phyloP scores from a whole-genome alignment of 1,284 basidiomycete genomes.

The Boletus smithii region DNA sequence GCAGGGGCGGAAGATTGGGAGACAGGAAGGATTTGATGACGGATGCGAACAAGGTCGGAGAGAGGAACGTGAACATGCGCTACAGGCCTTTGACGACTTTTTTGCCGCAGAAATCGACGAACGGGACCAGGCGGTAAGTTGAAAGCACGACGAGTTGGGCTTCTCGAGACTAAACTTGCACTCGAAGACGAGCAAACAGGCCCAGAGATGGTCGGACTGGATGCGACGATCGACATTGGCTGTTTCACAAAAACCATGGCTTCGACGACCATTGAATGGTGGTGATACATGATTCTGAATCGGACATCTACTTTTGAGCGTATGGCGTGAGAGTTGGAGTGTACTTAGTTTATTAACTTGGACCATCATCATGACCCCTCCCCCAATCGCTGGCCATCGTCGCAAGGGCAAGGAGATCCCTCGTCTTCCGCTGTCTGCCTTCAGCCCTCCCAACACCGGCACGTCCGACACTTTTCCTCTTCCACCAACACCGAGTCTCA shows the following conservation, averaged over 20 bases:
- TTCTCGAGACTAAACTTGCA: too few species aligned
- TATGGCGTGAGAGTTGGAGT: too few species aligned
- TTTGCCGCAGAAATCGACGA: conserved; percentile 43
- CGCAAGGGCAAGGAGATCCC: conserved; percentile 66
- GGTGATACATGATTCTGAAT: too few species aligned
- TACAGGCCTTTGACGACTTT: conserved; percentile 54
- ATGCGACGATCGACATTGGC: too few species aligned
- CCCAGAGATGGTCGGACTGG: conserved; percentile 30
- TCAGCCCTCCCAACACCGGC: conserved; percentile 63
- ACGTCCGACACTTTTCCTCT: conserved; percentile 63
- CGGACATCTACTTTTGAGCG: too few species aligned
- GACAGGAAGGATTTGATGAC: conserved; percentile 42
- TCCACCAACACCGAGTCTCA: conserved; percentile 62
- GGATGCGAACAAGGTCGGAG: conserved; percentile 41
- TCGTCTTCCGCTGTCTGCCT: conserved; percentile 66
- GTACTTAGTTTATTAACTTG: too few species aligned
- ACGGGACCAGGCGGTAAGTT: conserved; percentile 31
- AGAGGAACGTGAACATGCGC: conserved; percentile 46
- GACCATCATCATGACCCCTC: conserved; percentile 7
- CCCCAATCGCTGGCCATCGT: conserved; percentile 29
- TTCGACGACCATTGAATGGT: too few species aligned
- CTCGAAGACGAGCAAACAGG: conserved; percentile 23
- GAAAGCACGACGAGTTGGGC: too few species aligned
- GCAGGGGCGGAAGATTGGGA: conserved; percentile 44
- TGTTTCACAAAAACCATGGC: too few species aligned